phyloP scores from a whole-genome alignment of 106 monocot genomes.

The Cymbidium sinense region DNA sequence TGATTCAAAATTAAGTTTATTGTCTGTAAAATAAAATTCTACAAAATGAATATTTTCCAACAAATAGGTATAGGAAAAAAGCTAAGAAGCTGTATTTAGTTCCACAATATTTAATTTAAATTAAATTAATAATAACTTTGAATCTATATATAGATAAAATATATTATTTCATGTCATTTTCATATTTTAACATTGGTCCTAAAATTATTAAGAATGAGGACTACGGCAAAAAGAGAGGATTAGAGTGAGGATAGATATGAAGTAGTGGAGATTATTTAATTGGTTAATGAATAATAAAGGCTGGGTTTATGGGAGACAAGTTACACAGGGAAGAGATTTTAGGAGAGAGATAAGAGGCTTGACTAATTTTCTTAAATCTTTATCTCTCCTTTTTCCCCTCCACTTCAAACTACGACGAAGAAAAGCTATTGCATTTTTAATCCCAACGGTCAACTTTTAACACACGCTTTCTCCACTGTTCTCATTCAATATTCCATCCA shows the following conservation, averaged over 20 bases:
- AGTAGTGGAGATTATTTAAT: background rate
- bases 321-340: background rate
- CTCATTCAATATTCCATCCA: background rate
- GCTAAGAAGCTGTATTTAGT: too few species aligned
- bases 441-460: conserved; percentile 1
- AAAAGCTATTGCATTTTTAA: background rate
- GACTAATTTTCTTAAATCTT: conserved; percentile 2
- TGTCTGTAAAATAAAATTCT: too few species aligned
- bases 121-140: too few species aligned
- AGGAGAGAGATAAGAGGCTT: background rate
- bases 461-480: background rate
- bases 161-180: too few species aligned
- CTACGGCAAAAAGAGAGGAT: background rate
- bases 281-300: background rate
- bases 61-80: too few species aligned
- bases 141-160: too few species aligned
- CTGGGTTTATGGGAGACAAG: background rate
- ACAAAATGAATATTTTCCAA: too few species aligned
- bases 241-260: background rate
- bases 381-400: background rate
- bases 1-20: too few species aligned
- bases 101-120: too few species aligned
- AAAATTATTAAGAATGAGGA: background rate
- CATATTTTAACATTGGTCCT: too few species aligned
- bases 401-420: background rate